Base-by-base conservation (phyloP, 768 basidiomycete species). In the Aureoboletus auriporus region DNA sequence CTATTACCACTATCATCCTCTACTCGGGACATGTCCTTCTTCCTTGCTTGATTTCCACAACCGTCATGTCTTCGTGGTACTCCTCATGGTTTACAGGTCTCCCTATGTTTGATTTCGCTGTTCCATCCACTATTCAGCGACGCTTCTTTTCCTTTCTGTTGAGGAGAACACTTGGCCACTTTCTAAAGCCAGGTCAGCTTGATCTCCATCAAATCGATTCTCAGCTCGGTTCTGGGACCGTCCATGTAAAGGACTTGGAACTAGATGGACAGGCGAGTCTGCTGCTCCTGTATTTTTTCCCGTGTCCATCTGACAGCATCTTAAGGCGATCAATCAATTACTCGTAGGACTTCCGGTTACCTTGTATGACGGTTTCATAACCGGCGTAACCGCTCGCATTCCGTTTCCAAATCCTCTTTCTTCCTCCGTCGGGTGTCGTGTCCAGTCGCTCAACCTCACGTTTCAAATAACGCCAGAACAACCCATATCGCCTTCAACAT, bases 111-210 rank as follows among this genome's bases (percentile, higher is more conserved):
- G 83, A 83, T 62, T 76, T 86, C 58, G 63, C 75, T 45, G 69
- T 90, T 20, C 84, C 88, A 13, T 75, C 86, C 8, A 71, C 73
- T 47, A 85, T 97, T 39, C 93, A 96, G 71, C 76, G 84, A 45
- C 82, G 90, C 49, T 93, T 97, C 70, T 75, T 97, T 31, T 93
- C 93, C 1, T 97, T 93, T 64, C 70, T 92, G 44, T 77, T 97
- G 53, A 87, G 83, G 75, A 84, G 83, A 59, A 77, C 81, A 8
- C 71, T 97, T 0, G 94, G 94, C 10, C 87, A 86, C 62, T 77
- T 96, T 51, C 77, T 97, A 46, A 88, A 86, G 64, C 89, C 89
- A 9, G 93, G 91, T 13, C 93, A 93, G 59, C 79, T 96, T 49
- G 89, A 96, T 69, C 74, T 80, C 44, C 78, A 84, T 47, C 84